A percentile compares a stretch with the other conserved stretches of the same genome.
Evolutionary conservation across 345 rosid genomes (phyloP).

Genomic region (Eucalyptus microcorys): DNA sequence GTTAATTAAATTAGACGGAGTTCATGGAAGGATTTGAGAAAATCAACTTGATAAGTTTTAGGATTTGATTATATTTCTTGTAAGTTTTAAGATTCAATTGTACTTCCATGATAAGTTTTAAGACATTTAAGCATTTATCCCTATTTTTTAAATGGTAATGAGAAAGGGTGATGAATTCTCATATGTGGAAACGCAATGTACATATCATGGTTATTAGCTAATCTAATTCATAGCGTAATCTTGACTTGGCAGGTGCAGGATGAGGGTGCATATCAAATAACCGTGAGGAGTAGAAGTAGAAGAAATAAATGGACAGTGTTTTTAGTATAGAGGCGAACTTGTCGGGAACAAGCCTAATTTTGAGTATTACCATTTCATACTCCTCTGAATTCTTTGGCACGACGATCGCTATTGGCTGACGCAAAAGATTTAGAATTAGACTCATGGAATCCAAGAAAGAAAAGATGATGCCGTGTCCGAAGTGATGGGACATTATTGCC

Average conservation of each 20-base stretch:
- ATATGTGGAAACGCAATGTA: no score
- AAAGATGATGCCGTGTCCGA: background rate
- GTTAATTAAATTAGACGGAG: no score
- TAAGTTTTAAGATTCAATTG: no score
- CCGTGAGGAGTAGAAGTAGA: background rate
- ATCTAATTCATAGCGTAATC: background rate
- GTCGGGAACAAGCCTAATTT: background rate
- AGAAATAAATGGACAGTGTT: background rate
- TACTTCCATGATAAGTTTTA: no score
- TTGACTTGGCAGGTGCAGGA: background rate
- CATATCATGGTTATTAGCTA: background rate
- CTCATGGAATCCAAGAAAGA: background rate
- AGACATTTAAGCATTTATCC: no score
- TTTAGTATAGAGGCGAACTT: background rate
- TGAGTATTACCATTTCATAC: background rate
- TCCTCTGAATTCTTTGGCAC: background rate
- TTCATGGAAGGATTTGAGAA: no score
- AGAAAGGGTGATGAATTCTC: background rate
- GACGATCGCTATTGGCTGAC: background rate
- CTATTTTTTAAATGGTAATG: no score
- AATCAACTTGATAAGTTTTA: no score
- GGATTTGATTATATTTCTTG: no score
- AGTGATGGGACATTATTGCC: background rate
- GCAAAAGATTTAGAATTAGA: background rate
- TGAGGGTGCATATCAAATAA: background rate